Conservation (phyloP, 805 yeast genomes). For the Candida succiphila region DNA sequence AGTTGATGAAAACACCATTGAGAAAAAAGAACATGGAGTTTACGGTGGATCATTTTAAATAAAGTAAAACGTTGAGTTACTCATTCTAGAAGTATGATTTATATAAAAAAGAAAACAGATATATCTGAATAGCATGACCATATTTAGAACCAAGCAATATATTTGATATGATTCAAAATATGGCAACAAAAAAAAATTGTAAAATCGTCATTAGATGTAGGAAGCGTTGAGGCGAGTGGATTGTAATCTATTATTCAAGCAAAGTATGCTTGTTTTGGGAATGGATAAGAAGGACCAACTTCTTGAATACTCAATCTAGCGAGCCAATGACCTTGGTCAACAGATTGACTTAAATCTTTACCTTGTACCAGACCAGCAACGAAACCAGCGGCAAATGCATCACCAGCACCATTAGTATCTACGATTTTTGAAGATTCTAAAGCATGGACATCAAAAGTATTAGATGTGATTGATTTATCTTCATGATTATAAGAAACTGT, state of each 20-base stretch:
- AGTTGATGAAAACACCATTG: neutral
- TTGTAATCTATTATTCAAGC: no score
- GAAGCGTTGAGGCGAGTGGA: no score
- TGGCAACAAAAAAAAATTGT: no score
- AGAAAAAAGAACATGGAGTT: neutral
- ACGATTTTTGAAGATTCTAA: slow-evolving; percentile 58
- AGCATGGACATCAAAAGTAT: slow-evolving; percentile 59
- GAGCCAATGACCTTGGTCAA: slow-evolving; percentile 93
- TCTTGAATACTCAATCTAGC: slow-evolving; percentile 88
- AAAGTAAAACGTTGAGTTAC: neutral
- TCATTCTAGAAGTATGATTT: neutral
- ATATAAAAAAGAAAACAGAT: neutral
- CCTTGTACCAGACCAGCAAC: slow-evolving; percentile 79
- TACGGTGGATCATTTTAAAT: slow-evolving; percentile 1
- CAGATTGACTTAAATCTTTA: slow-evolving; percentile 43
- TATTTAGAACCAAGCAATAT: no score
- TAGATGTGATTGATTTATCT: slow-evolving; percentile 34
- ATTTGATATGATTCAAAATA: no score
- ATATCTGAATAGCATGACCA: neutral
- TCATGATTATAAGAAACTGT: slow-evolving; percentile 49
- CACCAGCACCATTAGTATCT: slow-evolving; percentile 99
- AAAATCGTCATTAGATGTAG: no score
- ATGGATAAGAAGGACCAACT: slow-evolving; percentile 91
- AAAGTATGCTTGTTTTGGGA: slow-evolving; percentile 50
- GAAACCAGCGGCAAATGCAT: slow-evolving; percentile 96